Evolutionary conservation across 2,329 filamentous ascomycete species (phyloP).

Genomic region (Spiromastix sp.): DNA sequence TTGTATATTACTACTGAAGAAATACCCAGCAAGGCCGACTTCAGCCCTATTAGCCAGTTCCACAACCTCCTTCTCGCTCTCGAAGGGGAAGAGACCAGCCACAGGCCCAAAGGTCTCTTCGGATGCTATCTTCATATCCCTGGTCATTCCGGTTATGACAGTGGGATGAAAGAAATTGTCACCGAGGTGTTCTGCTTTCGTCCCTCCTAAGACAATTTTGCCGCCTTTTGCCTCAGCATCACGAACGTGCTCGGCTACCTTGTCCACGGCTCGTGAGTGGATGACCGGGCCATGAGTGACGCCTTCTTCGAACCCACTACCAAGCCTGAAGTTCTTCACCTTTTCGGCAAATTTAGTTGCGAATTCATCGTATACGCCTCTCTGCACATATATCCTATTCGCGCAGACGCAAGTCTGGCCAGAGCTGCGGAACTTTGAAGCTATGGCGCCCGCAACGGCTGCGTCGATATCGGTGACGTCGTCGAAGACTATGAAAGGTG

Average conservation of each 20-base stretch:
- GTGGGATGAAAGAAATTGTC: conserved; percentile 84
- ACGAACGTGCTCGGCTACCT: conserved; percentile 69
- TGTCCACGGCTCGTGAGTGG: conserved; percentile 68
- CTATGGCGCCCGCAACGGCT: conserved; percentile 72
- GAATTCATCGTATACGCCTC: conserved; percentile 43
- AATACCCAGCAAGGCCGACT: conserved; percentile 88
- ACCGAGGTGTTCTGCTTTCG: conserved; percentile 63
- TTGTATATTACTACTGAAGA: conserved; percentile 60
- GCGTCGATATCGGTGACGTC: conserved; percentile 73
- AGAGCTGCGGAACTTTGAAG: conserved; percentile 85
- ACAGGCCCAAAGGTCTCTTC: conserved; percentile 97
- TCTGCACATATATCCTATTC: conserved; percentile 44
- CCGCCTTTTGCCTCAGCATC: conserved; percentile 72
- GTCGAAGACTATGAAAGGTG: conserved; percentile 94
- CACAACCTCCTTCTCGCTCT: conserved; percentile 81
- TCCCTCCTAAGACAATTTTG: conserved; percentile 63
- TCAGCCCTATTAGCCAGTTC: conserved; percentile 69
- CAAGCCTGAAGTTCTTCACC: conserved; percentile 40
- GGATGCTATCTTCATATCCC: conserved; percentile 69
- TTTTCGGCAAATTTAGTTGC: conserved; percentile 44
- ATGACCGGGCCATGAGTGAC: conserved; percentile 46
- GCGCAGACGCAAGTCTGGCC: conserved; percentile 94
- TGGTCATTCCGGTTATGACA: conserved; percentile 75
- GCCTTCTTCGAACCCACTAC: conserved; percentile 35
- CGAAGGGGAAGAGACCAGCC: conserved; percentile 79